phyloP scores from a whole-genome alignment of 2,329 filamentous ascomycete genomes.

The Blumeria graminis region DNA sequence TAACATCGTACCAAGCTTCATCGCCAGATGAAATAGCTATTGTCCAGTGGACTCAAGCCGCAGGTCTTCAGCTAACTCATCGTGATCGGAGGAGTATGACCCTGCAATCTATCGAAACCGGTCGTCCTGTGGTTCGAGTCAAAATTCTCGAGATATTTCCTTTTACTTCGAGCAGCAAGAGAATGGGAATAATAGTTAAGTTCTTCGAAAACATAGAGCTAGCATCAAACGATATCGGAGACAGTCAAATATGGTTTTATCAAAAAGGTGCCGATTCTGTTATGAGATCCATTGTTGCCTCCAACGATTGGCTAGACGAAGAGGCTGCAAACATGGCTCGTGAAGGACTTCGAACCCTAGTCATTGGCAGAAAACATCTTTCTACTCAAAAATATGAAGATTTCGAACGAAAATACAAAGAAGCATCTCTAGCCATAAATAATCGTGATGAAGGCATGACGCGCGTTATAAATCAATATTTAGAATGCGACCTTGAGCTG shows the following conservation, averaged over 20 bases:
- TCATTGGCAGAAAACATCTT: constrained; percentile 77
- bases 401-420: constrained; percentile 50
- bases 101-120: constrained; percentile 52
- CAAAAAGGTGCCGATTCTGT: constrained; percentile 97
- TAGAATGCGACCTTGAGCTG: constrained; percentile 76
- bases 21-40: constrained; percentile 97
- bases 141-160: constrained; percentile 86
- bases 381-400: constrained; percentile 57
- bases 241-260: constrained; percentile 88
- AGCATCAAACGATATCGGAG: constrained; percentile 22
- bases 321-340: constrained; percentile 99
- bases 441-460: constrained; percentile 66
- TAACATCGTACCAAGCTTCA: constrained; percentile 84
- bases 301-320: constrained; percentile 97
- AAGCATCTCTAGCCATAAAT: constrained; percentile 58
- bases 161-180: constrained; percentile 91
- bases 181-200: constrained; percentile 91
- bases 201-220: constrained; percentile 38
- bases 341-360: constrained; percentile 79
- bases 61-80: constrained; percentile 62
- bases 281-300: constrained; percentile 83
- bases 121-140: constrained; percentile 55
- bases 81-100: constrained; percentile 74
- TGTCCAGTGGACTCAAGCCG: constrained; percentile 80
- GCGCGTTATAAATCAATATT: constrained; percentile 49